A percentile compares a stretch with the other conserved stretches of the same genome.
These are phyloP conservation scores for Pythium chondricola DNA, from an alignment of 352 stramenopile species.

Conservation along the genomic window DNA sequence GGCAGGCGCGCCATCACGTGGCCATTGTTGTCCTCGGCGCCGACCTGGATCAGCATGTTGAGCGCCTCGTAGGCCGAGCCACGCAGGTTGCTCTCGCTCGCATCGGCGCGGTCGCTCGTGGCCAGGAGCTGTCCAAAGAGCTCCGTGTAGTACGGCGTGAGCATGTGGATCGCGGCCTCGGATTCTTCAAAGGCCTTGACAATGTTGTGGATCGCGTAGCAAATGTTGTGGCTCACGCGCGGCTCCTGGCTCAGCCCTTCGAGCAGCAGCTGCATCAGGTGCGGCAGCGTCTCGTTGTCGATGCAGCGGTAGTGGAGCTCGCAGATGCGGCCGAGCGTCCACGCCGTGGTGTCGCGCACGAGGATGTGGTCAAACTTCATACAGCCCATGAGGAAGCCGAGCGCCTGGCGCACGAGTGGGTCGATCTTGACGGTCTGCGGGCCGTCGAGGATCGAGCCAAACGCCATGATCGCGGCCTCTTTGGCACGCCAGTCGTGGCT, in stretches of 20 bases:
- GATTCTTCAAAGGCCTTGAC: slow-evolving; percentile 90
- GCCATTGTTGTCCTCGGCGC: slow-evolving; percentile 62
- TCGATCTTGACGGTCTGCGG: slow-evolving; percentile 88
- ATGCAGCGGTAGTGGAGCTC: slow-evolving; percentile 91
- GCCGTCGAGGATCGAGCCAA: slow-evolving; percentile 94
- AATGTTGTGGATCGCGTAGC: slow-evolving; percentile 96
- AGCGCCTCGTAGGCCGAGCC: slow-evolving; percentile 91
- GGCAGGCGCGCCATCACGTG: slow-evolving; percentile 79
- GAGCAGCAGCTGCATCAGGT: slow-evolving; percentile 84
- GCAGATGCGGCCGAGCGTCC: slow-evolving; percentile 95
- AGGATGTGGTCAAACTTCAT: slow-evolving; percentile 89
- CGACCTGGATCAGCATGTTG: slow-evolving; percentile 90
- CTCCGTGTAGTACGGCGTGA: slow-evolving; percentile 86
- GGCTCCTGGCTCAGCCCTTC: slow-evolving; percentile 80
- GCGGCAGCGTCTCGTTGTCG: slow-evolving; percentile 84
- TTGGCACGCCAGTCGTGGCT: slow-evolving; percentile 92
- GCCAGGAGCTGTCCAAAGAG: slow-evolving; percentile 92
- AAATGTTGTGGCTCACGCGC: slow-evolving; percentile 93
- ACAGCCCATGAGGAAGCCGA: slow-evolving; percentile 90
- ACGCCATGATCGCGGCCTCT: slow-evolving; percentile 96
- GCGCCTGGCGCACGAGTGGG: slow-evolving; percentile 87
- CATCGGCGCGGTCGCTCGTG: slow-evolving; percentile 85
- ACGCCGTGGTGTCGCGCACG: slow-evolving; percentile 95
- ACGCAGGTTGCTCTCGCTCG: slow-evolving; percentile 87
- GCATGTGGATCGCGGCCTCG: slow-evolving; percentile 74